phyloP scores from a whole-genome alignment of 1,284 basidiomycete genomes.

The Melampsora larici-populina region DNA sequence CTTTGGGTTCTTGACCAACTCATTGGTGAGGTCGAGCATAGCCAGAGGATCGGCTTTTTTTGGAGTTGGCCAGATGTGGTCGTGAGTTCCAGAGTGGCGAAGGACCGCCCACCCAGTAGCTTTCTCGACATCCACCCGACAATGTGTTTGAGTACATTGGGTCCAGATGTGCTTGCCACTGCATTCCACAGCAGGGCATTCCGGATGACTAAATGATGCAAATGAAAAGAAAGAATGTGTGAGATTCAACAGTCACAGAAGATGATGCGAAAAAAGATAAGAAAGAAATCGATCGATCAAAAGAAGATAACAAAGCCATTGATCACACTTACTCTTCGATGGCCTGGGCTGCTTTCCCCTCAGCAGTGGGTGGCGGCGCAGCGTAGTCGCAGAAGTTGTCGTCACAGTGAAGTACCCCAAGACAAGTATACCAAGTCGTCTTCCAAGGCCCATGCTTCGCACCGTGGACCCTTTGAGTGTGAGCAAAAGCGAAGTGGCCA shows the following conservation, averaged over 20 bases:
- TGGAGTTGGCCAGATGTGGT: slow-evolving; percentile 14
- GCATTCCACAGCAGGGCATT: neutral
- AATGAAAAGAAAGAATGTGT: neutral
- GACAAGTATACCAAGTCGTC: too few species aligned
- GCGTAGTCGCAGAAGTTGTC: neutral
- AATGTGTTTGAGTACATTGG: neutral
- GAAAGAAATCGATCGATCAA: neutral
- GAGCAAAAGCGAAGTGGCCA: neutral
- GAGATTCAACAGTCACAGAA: too few species aligned
- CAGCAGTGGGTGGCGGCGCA: neutral
- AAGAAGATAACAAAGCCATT: too few species aligned
- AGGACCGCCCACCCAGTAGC: slow-evolving; percentile 5
- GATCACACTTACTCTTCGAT: neutral
- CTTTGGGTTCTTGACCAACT: slow-evolving; percentile 8
- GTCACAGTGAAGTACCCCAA: neutral
- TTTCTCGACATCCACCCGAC: neutral
- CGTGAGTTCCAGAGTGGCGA: slow-evolving; percentile 4
- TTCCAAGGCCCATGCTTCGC: neutral
- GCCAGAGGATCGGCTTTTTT: slow-evolving; percentile 12
- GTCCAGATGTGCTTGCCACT: neutral
- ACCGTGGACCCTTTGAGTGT: neutral
- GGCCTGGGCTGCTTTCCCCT: neutral
- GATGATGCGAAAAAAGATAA: neutral
- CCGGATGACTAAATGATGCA: neutral
- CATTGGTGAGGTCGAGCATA: neutral